Evolutionary conservation across 371 early-diverging fungal genomes (phyloP), one percentile per base, ranked within the genome.

Genomic region (Syncephalastrum monosporum): DNA sequence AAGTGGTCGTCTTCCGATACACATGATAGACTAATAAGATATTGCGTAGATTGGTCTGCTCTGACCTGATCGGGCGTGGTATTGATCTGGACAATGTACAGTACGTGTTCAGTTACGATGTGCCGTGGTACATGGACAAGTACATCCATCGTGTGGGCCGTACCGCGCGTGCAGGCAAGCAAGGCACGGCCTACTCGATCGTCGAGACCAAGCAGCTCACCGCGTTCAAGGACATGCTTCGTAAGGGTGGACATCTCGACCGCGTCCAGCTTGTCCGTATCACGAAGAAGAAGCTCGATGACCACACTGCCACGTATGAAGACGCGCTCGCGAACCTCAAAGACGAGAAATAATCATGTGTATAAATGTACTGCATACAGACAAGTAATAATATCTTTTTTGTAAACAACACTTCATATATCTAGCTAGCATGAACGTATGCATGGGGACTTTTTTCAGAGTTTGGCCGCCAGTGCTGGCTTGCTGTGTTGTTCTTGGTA

Each of bases 61-160:
- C 99, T 0, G 99, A 99, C 69, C 77, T 96, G 56, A 85, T 92
- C 65, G 91, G 96, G 42, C 92, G 99, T 65, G 99, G 99, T 60
- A 85, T 99, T 67, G 98, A 99, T 75, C 74, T 99, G 23, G 88
- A 88, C 14, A 80, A 87, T 27, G 91, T 95, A 15, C 74, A 85
- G 13, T 71, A 78, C 1, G 97, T 99, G 8, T 86, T 99, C 61
- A 96, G 95, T 70, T 99, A 98, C 79, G 98, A 97, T 65, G 82
- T 88, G 16, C 99, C 99, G 3, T 69, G 85, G 14, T 83, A 85
- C 38, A 83, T 89, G 78, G 90, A 93, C 65, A 89, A 93, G 63
- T 99, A 99, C 68, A 90, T 98, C 38, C 99, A 99, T 68, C 89
- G 99, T 60, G 93, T 97, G n/a, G 99, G 99, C 8, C 86, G 99